A percentile compares a stretch with the other conserved stretches of the same genome.
Evolutionary conservation across 345 rosid species (phyloP).

Genomic region (Pistacia integerrima): DNA sequence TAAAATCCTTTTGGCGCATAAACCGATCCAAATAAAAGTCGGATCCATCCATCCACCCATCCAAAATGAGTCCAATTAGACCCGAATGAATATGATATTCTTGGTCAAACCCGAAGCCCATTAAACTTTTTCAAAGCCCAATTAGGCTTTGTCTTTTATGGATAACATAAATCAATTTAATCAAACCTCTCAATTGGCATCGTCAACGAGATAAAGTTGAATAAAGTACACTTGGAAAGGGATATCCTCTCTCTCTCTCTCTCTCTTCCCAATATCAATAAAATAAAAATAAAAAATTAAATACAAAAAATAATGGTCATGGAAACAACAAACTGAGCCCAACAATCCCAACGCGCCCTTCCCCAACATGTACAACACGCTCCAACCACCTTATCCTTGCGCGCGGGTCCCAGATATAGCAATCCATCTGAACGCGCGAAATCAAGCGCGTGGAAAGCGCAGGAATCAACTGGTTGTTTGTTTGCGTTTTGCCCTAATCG

Average conservation of each 20-base stretch:
- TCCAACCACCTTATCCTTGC: neutral
- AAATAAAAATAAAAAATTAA: too few relatives aligned
- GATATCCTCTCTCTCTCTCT: neutral
- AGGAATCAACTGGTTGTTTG: neutral
- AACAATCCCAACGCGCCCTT: neutral
- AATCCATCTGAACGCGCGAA: accelerated
- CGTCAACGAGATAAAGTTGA: neutral
- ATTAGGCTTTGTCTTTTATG: too few relatives aligned
- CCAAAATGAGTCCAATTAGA: too few relatives aligned
- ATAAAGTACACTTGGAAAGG: neutral
- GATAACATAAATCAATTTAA: too few relatives aligned
- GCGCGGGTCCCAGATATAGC: neutral
- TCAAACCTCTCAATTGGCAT: too few relatives aligned
- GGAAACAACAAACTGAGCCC: neutral
- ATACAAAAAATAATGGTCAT: too few relatives aligned
- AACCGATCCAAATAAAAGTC: too few relatives aligned
- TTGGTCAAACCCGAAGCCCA: too few relatives aligned
- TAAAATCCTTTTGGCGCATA: too few relatives aligned
- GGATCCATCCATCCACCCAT: too few relatives aligned
- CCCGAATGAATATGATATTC: too few relatives aligned
- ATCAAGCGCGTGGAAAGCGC: neutral
- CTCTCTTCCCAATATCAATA: neutral
- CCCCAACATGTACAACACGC: neutral
- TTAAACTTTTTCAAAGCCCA: too few relatives aligned
- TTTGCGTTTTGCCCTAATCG: slow-evolving; percentile 42